Conservation (phyloP, 2,329 filamentous ascomycete species). For the Colletotrichum aenigma region DNA sequence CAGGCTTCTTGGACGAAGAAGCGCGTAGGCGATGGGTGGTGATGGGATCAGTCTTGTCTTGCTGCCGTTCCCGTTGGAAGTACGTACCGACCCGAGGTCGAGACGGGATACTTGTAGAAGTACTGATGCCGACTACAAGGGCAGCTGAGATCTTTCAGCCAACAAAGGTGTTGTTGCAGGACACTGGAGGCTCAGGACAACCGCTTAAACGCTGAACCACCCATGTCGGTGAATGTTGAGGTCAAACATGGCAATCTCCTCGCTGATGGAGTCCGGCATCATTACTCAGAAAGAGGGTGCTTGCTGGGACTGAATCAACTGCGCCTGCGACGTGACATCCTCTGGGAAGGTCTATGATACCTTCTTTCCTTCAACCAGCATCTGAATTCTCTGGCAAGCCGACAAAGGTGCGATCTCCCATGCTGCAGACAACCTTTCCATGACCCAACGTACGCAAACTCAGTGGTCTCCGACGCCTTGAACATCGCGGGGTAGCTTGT, state of each 20-base stretch:
- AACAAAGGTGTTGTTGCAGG: background rate
- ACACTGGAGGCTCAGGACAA: background rate
- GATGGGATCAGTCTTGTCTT: background rate
- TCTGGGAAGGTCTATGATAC: too few relatives aligned
- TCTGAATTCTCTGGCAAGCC: background rate
- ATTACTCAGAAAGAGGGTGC: background rate
- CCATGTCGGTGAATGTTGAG: background rate
- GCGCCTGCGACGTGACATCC: too few relatives aligned
- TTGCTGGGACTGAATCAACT: background rate
- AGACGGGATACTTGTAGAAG: background rate
- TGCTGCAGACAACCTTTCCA: background rate
- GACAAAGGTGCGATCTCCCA: background rate
- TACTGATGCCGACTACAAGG: background rate
- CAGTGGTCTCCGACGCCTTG: background rate
- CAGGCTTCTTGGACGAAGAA: background rate
- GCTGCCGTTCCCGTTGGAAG: background rate
- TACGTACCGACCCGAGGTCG: background rate
- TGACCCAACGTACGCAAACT: background rate
- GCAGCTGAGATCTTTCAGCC: background rate
- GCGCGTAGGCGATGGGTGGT: background rate
- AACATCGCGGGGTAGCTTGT: background rate
- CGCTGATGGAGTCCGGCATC: background rate
- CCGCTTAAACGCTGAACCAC: fast-evolving
- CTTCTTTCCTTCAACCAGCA: background rate
- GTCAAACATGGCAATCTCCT: background rate